These are phyloP conservation scores for Candida namnaoensis DNA, from an alignment of 805 yeast genomes.

Conservation along the genomic window DNA sequence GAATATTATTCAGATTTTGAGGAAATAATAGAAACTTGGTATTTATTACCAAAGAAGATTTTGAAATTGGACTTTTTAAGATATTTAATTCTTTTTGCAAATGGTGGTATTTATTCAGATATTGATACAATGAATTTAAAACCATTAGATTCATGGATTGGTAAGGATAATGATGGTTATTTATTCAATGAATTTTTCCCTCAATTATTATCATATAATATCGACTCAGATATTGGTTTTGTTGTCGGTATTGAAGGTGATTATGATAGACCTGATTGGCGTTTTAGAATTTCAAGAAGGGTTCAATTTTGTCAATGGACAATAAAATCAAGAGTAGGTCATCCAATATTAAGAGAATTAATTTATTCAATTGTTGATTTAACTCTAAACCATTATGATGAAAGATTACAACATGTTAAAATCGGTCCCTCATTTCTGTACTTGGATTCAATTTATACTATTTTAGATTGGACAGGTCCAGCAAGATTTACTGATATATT, in stretches of 20 bases:
- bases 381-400: slow-evolving; percentile 31
- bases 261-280: slow-evolving; percentile 45
- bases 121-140: slow-evolving; percentile 49
- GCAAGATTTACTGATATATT: slow-evolving; percentile 42
- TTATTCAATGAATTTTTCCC: slow-evolving; percentile 12
- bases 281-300: slow-evolving; percentile 38
- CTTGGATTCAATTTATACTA: slow-evolving; percentile 17
- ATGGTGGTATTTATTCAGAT: slow-evolving; percentile 59
- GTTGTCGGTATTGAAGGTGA: slow-evolving; percentile 49
- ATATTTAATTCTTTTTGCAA: slow-evolving; percentile 39
- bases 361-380: slow-evolving; percentile 44
- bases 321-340: slow-evolving; percentile 51
- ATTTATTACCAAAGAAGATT: slow-evolving; percentile 40
- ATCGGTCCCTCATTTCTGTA: slow-evolving; percentile 25
- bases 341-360: slow-evolving; percentile 47
- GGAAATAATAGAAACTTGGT: slow-evolving; percentile 41
- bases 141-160: slow-evolving; percentile 52
- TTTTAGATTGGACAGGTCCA: slow-evolving; percentile 45
- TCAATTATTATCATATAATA: neutral
- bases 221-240: slow-evolving; percentile 37
- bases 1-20: slow-evolving; percentile 34
- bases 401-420: slow-evolving; percentile 16
- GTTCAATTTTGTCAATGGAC: slow-evolving; percentile 59
- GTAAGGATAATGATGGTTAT: slow-evolving; percentile 28
- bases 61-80: slow-evolving; percentile 46